Evolutionary conservation across 148 eudicot genomes (phyloP), one percentile per base, ranked within the genome.

Genomic region (Pouteria glomerata): DNA sequence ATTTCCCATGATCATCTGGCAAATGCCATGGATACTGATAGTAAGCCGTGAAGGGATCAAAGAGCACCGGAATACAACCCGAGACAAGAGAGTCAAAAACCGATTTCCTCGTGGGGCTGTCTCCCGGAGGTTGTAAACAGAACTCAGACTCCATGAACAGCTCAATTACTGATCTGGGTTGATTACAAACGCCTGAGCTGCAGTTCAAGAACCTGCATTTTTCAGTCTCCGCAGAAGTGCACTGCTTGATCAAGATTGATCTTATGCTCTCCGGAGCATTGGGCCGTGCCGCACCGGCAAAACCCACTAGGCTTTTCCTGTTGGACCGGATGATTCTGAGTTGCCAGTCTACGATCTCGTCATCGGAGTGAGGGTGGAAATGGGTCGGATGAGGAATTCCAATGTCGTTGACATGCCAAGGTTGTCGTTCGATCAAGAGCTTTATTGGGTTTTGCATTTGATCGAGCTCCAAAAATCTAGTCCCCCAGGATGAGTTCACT

Each of bases 1-100:
- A 93, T 37, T 77, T 86, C 10, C 53, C 51, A 19, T 76, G 51
- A 78, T 93, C 90, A 68, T 77, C 74, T 0, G 96, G 98, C 21
- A 93, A 73, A 70, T 93, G 96, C 95, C 98, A 93, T 10, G 96
- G 85, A 67, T 93, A 93, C 50, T 93, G 98, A 59, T 88, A 88
- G 72, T 87, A 82, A 1, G 92, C 92, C 0, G 98, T 87, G 21
- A 84, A 78, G 0, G 90, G 96, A 58, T 84, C 82, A 41, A 93
- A 93, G 0, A 93, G 26, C 18, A 93, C 97, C 0, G 97, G 98
- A n/a, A 90, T 93, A 48, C 98, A 93, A 1, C 98, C 96, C 1
- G 87, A 72, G 52, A 93, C 61, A 0, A 93, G 81, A 1, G 98
- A 87, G 77, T 93, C 96, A 5, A 93, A 90, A 6, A 87, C 80